These are phyloP conservation scores for Trypanosoma cruzi DNA, from an alignment of 208 protist genomes.

Conservation along the genomic window DNA sequence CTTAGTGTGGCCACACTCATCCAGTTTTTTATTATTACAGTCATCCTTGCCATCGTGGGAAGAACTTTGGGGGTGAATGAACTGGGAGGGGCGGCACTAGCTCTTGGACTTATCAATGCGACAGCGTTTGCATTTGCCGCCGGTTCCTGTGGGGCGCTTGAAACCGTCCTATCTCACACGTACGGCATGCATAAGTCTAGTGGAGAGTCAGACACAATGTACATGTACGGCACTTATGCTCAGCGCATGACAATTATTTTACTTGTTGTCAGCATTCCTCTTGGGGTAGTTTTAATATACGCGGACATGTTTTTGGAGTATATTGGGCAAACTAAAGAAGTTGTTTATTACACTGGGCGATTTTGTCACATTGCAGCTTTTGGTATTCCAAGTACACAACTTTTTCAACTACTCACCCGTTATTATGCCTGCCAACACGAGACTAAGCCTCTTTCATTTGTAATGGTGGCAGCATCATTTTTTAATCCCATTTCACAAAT, in stretches of 20 bases:
- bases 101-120: slow-evolving; percentile 79
- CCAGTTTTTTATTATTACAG: slow-evolving; percentile 79
- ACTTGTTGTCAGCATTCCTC: slow-evolving; percentile 59
- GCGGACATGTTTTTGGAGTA: slow-evolving; percentile 46
- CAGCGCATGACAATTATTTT: slow-evolving; percentile 86
- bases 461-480: slow-evolving; percentile 51
- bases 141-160: slow-evolving; percentile 79
- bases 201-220: slow-evolving; percentile 36
- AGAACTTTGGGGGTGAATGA: slow-evolving; percentile 55
- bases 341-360: slow-evolving; percentile 68
- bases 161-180: slow-evolving; percentile 85
- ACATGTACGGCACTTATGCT: slow-evolving; percentile 84
- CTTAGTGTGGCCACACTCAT: slow-evolving; percentile 68
- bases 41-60: slow-evolving; percentile 71
- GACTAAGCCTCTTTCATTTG: slow-evolving; percentile 74
- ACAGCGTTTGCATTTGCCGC: slow-evolving; percentile 88
- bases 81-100: slow-evolving; percentile 73
- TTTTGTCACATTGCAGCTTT: slow-evolving; percentile 76
- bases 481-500: slow-evolving; percentile 72
- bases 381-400: slow-evolving; percentile 58
- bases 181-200: slow-evolving; percentile 51
- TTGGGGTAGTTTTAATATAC: slow-evolving; percentile 72
- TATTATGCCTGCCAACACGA: slow-evolving; percentile 88
- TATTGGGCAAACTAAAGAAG: slow-evolving; percentile 43
- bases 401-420: slow-evolving; percentile 69